Evolutionary conservation across 2,329 filamentous ascomycete genomes (phyloP), one percentile per base, ranked within the genome.

Genomic region (Hypoxylon sp.): DNA sequence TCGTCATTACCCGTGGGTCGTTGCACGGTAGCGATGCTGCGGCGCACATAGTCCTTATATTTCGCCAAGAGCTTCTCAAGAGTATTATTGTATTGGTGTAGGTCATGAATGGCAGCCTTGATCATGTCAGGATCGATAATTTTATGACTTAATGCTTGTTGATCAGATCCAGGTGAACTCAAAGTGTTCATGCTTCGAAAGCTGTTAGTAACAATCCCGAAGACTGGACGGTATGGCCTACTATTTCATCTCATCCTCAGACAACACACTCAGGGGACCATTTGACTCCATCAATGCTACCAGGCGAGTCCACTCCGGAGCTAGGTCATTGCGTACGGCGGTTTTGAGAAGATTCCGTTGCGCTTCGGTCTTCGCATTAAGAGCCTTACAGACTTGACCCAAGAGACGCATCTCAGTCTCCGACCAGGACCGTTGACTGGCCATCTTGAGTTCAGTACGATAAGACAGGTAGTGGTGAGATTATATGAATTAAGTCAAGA

Each of bases 241-340:
- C 67, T 65, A 67, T 43, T 55, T 60, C 13, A 67, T 47, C 49
- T 69, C 64, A 34, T 69, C 67, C 11, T 60, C 56, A 4, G 64
- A 62, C 10, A 69, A 10, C 51, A 65, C 46, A 50, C 56, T 53
- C 8, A 69, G 26, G 20, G 64, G 56, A n/a, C 64, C 64, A 19
- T 55, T 62, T 19, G 64, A 56, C 19, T 62, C 61, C 51, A 59
- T 62, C 17, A 59, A 34, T 20, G 54, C 11, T 11, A 67, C 46
- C 6, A 62, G 28, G 22, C 43, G 46, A 28, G 56, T 10, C 65
- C 65, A 67, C 22, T 67, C 65, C 5, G 61, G 24, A 22, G 32
- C 34, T 44, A 60, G 41, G 13, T 67, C 65, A 52, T 56, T 20
- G 20, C 28, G 46, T 20, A 68, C 22, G 6, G 63, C 59, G 5